A percentile compares a stretch with the other conserved stretches of the same genome.
These are phyloP conservation scores for Trebouxia sp. DNA, from an alignment of 139 green algal species.

Conservation along the genomic window DNA sequence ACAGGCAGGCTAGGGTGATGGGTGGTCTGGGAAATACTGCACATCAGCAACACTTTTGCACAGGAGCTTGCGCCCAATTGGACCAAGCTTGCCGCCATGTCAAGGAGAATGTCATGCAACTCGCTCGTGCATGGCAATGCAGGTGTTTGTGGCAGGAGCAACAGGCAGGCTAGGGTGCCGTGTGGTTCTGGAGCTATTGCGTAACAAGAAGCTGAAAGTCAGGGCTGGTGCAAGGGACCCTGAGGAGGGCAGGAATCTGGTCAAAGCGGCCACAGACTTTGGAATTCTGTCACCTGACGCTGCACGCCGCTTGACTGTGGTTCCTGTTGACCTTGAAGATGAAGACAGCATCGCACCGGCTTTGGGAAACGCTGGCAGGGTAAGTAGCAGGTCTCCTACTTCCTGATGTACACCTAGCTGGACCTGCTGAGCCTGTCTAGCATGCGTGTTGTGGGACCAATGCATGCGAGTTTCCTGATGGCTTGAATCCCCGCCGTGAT, in stretches of 20 bases:
- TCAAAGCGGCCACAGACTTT: constrained; percentile 54
- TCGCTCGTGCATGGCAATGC: background rate
- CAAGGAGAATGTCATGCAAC: too few species aligned
- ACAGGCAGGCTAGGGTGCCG: constrained; percentile 78
- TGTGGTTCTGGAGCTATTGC: constrained; percentile 65
- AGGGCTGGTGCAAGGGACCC: constrained; percentile 61
- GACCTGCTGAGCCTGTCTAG: too few species aligned
- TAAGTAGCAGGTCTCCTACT: too few species aligned
- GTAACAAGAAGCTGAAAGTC: constrained; percentile 44
- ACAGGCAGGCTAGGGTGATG: too few species aligned
- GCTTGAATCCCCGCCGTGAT: too few species aligned
- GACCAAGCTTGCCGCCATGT: too few species aligned
- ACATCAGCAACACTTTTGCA: too few species aligned
- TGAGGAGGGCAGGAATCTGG: constrained; percentile 50
- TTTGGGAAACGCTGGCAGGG: constrained; percentile 69
- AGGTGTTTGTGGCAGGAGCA: constrained; percentile 86
- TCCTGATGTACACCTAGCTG: too few species aligned
- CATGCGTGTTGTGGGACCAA: too few species aligned
- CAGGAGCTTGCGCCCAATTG: too few species aligned
- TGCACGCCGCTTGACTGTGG: constrained; percentile 50
- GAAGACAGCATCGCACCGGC: constrained; percentile 58
- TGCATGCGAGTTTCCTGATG: too few species aligned
- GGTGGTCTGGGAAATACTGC: too few species aligned
- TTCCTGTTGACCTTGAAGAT: constrained; percentile 70
- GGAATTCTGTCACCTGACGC: constrained; percentile 58